A percentile compares a stretch with the other conserved stretches of the same genome.
Conservation (phyloP, 768 basidiomycete species). For the Mycena pura region DNA sequence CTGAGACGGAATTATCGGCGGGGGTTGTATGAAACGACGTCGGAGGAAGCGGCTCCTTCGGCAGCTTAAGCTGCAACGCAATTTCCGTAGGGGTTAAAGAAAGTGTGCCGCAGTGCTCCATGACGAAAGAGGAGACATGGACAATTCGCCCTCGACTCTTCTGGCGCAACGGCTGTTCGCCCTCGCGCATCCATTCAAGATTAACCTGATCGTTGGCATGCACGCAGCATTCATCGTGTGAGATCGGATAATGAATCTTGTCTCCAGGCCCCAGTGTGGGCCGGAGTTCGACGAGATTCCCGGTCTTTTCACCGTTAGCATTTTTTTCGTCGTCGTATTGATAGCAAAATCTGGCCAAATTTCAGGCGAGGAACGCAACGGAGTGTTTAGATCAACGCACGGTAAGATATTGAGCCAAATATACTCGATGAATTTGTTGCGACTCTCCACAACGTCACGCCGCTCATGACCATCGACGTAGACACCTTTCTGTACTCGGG, state of each 20-base stretch:
- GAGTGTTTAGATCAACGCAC: not conserved
- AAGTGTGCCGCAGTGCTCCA: not conserved
- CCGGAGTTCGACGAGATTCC: not conserved
- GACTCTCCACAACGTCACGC: constrained; percentile 1
- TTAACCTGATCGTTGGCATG: constrained; percentile 3
- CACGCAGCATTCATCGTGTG: constrained; percentile 7
- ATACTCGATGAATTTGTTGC: constrained; percentile 4
- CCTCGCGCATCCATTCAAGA: constrained; percentile 4
- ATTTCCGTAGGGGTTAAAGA: not conserved
- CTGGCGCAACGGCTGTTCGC: not conserved
- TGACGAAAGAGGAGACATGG: not conserved
- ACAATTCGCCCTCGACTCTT: not conserved
- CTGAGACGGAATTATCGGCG: not conserved
- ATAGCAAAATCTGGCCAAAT: not conserved
- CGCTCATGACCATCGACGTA: constrained; percentile 5
- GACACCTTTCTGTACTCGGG: not conserved
- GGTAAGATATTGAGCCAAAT: not conserved
- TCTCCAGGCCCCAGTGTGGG: not conserved
- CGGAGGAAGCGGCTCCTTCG: not conserved
- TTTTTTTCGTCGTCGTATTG: constrained; percentile 1
- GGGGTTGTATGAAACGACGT: not conserved
- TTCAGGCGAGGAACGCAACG: not conserved
- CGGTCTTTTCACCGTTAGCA: not conserved
- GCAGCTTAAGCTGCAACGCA: not conserved
- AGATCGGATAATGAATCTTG: constrained; percentile 7